Conservation (phyloP, 805 yeast species). For the Priceomyces melissophilus region DNA sequence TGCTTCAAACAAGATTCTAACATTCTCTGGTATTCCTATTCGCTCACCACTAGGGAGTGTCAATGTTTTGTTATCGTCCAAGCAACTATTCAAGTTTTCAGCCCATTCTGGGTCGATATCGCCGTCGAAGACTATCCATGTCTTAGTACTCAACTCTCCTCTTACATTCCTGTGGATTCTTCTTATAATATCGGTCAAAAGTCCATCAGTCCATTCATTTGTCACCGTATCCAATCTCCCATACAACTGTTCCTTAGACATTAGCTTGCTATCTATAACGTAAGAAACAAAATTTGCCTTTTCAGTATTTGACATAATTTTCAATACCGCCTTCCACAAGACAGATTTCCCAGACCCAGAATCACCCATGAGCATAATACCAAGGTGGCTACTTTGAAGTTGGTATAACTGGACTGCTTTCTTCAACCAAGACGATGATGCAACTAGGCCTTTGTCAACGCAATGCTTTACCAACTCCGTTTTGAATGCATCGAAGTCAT, state of each 20-base stretch:
- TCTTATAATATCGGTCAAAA: constrained; percentile 67
- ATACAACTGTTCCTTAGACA: constrained; percentile 61
- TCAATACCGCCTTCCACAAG: constrained; percentile 47
- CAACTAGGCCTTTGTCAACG: constrained; percentile 22
- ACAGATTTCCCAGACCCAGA: constrained; percentile 74
- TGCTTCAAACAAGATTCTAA: constrained; percentile 74
- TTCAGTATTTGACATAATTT: constrained; percentile 37
- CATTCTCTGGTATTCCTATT: constrained; percentile 58
- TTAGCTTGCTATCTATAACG: constrained; percentile 71
- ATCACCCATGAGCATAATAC: constrained; percentile 75
- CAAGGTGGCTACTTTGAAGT: constrained; percentile 63
- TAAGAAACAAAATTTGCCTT: constrained; percentile 36
- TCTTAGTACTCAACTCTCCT: constrained; percentile 52
- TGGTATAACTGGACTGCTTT: constrained; percentile 63
- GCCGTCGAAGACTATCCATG: constrained; percentile 88
- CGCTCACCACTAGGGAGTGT: constrained; percentile 92
- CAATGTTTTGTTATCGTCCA: constrained; percentile 80
- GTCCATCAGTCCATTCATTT: constrained; percentile 90
- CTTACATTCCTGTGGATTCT: constrained; percentile 50
- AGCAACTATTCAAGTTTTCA: constrained; percentile 82
- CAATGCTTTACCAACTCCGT: constrained; percentile 24
- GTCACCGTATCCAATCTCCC: constrained; percentile 75
- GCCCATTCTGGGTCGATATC: constrained; percentile 94
- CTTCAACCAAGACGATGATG: constrained; percentile 42
- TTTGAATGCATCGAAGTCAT: constrained; percentile 23